Evolutionary conservation across 2,329 filamentous ascomycete species (phyloP).

Genomic region (Alternaria sp.): DNA sequence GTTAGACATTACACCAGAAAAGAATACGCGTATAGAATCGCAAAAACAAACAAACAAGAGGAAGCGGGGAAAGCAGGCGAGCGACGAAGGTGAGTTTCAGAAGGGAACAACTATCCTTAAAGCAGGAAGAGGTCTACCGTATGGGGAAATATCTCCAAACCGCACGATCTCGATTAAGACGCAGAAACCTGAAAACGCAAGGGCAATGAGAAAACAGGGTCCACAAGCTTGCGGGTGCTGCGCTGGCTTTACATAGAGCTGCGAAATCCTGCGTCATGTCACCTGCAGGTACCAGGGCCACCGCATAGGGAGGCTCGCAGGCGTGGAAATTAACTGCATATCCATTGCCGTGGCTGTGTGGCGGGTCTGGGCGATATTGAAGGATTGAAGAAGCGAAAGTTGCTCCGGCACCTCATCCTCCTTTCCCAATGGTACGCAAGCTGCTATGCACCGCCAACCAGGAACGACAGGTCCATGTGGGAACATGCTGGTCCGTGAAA

Average conservation of each 20-base stretch:
- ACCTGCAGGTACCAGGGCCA: constrained; percentile 20
- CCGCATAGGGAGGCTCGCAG: constrained; percentile 14
- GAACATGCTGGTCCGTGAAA: constrained; percentile 13
- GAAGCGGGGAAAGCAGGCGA: constrained; percentile 4
- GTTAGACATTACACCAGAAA: constrained; percentile 16
- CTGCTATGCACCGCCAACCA: neutral
- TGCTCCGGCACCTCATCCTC: neutral
- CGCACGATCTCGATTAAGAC: constrained; percentile 16
- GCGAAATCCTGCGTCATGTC: constrained; percentile 16
- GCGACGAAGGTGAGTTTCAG: constrained; percentile 2
- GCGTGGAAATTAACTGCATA: constrained; percentile 19
- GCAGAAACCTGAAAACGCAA: constrained; percentile 13
- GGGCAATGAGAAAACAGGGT: constrained; percentile 9
- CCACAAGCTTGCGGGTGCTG: constrained; percentile 16
- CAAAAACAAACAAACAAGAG: constrained; percentile 1
- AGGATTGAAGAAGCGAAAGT: constrained; percentile 1
- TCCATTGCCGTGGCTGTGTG: constrained; percentile 16
- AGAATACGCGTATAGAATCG: constrained; percentile 2
- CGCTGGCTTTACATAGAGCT: constrained; percentile 22
- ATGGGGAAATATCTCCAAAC: constrained; percentile 5
- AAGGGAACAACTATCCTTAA: constrained; percentile 11
- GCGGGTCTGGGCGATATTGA: constrained; percentile 17
- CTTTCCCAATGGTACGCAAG: neutral
- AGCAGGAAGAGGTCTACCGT: constrained; percentile 9
- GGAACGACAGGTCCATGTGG: constrained; percentile 4